Percentiles rank a stretch among this genome's conserved stretches.
Evolutionary conservation across 75 land plant species (phyloP).

Genomic region (Cunninghamia lanceolata): DNA sequence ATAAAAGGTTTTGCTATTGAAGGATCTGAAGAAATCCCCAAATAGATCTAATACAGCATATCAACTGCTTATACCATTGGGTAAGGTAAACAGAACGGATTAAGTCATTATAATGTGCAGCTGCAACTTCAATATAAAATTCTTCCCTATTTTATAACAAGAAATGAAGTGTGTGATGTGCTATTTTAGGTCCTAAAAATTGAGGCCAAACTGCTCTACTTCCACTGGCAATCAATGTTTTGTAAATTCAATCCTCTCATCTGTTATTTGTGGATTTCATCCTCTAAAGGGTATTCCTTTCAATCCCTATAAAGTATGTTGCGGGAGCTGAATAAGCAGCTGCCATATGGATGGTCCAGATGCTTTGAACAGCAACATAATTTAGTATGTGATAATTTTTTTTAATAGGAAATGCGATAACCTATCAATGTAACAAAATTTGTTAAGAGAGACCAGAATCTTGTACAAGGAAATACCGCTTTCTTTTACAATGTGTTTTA

Average conservation of each 20-base stretch:
- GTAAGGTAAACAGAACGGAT: not conserved
- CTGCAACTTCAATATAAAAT: not conserved
- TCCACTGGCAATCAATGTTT: not conserved
- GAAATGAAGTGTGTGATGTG: not conserved
- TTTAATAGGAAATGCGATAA: too few species aligned
- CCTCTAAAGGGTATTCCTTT: not conserved
- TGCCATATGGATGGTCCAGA: not conserved
- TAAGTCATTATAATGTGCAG: not conserved
- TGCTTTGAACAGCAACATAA: not conserved
- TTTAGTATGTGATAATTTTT: too few species aligned
- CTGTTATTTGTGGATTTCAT: not conserved
- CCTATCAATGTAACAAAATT: not conserved
- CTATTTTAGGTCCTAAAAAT: not conserved
- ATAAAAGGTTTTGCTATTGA: too few species aligned
- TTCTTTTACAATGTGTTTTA: not conserved
- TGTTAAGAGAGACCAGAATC: not conserved
- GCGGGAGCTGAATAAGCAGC: not conserved
- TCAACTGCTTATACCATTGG: not conserved
- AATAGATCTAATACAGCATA: not conserved
- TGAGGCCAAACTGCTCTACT: not conserved
- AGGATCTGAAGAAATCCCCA: too few species aligned
- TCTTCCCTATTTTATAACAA: not conserved
- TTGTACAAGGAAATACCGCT: not conserved
- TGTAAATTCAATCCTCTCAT: not conserved
- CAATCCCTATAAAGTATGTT: not conserved